Base-by-base conservation (phyloP, 2,329 filamentous ascomycete species). In the Peltaster fructicola region DNA sequence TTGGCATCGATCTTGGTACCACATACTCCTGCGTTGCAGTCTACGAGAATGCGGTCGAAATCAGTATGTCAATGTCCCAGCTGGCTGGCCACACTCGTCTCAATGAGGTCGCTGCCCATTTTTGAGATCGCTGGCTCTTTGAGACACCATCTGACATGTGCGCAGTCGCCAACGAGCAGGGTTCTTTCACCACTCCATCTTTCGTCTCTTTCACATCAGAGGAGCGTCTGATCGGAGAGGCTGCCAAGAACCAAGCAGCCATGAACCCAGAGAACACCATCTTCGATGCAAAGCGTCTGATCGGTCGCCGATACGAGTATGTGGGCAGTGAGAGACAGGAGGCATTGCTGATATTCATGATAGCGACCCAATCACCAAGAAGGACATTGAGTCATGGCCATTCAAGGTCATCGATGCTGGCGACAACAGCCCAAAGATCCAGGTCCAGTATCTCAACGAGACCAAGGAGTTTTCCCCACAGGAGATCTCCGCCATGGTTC, bases 1-100 rank as follows among this genome's bases (percentile, higher is more conserved):
- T 95, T 66, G 88, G 88, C 73, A 98, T 98, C 67, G 88, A 98
- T 75, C 72, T 98, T 65, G 88, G 85, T 91, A 98, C 88, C 48
- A 98, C 88, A 61, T 98, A 98, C 73, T 95, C 88, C 53, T 98
- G 88, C 63, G 88, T 95, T 65, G 88, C 88, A 63, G 90, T 78
- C 62, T 98, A 95, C 65, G 88, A 95, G 65, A 88, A 88, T 58
- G 85, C 71, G 68, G 93, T 95, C 58, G 88, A 98, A 62, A 98
- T 98, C 70, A 93, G 71, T 76, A 63, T 48, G 70, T 62, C 22
- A 8, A 8, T 7, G 20, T 9, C 7, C 20, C 7, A n/a, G n/a
- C n/a, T n/a, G n/a, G n/a, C n/a, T n/a, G n/a, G n/a, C n/a, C n/a
- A n/a, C n/a, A n/a, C n/a, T n/a, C n/a, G n/a, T n/a, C n/a, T n/a